Evolutionary conservation across 352 stramenopile genomes (phyloP).

Genomic region (Aphanomyces cochlioides): DNA sequence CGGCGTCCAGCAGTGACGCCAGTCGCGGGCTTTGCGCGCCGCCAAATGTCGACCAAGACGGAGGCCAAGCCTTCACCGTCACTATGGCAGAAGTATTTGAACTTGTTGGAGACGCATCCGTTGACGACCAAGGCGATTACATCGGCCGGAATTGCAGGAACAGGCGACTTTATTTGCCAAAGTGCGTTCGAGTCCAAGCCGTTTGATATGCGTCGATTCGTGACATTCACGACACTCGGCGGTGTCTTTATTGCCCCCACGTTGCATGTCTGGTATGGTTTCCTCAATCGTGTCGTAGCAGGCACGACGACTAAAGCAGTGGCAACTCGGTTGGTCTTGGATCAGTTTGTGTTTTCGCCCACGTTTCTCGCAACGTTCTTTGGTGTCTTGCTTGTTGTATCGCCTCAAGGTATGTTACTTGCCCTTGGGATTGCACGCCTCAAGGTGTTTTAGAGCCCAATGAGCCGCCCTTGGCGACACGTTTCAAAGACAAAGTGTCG

Average conservation of each 20-base stretch:
- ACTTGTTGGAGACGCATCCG: conserved; percentile 52
- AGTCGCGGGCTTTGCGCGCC: not conserved
- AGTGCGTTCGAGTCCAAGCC: conserved; percentile 23
- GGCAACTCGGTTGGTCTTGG: conserved; percentile 62
- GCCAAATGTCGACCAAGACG: not conserved
- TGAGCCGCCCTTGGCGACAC: not conserved
- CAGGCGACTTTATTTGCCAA: conserved; percentile 70
- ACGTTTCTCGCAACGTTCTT: conserved; percentile 75
- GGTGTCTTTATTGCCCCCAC: conserved; percentile 62
- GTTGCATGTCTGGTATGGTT: conserved; percentile 76
- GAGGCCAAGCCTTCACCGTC: not conserved
- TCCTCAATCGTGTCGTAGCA: conserved; percentile 44
- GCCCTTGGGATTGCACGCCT: not conserved
- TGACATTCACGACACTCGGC: conserved; percentile 66
- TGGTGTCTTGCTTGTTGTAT: conserved; percentile 53
- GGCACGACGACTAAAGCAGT: conserved; percentile 43
- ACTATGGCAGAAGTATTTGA: conserved; percentile 52
- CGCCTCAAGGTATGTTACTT: not conserved
- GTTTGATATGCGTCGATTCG: conserved; percentile 45
- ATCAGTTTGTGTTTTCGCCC: conserved; percentile 75
- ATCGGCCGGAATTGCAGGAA: conserved; percentile 50
- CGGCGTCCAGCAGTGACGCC: not conserved
- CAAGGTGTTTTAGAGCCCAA: no score
- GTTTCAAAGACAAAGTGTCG: conserved; percentile 59
- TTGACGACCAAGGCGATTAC: conserved; percentile 66